Percentiles rank a stretch among this genome's conserved stretches.
Conservation (phyloP, 2,329 filamentous ascomycete species). For the Ilyonectria robusta region DNA sequence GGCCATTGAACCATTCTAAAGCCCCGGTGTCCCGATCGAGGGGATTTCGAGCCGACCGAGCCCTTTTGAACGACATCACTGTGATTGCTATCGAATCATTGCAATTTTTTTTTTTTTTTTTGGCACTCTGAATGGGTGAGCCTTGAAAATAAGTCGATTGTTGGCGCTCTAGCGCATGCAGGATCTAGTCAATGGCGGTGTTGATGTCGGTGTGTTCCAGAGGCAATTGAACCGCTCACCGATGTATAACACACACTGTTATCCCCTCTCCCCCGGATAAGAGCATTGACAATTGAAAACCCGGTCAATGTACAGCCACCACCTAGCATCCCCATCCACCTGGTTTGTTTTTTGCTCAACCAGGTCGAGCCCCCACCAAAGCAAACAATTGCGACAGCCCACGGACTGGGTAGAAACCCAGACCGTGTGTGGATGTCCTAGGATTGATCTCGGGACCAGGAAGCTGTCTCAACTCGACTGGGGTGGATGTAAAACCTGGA, state of each 20-base stretch:
- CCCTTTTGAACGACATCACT: background rate
- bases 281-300: background rate
- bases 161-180: background rate
- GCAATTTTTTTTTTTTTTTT: background rate
- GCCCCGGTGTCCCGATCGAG: background rate
- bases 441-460: background rate
- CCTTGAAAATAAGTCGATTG: background rate
- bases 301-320: background rate
- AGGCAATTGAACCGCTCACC: background rate
- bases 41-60: background rate
- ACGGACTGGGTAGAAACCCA: background rate
- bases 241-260: background rate
- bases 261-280: background rate
- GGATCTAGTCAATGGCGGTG: background rate
- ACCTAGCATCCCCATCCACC: background rate
- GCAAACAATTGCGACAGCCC: background rate
- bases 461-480: background rate
- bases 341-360: background rate
- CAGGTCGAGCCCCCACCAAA: background rate
- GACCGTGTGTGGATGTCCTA: background rate
- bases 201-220: background rate
- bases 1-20: slow-evolving; percentile 21
- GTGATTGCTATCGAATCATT: background rate
- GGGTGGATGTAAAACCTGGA: background rate
- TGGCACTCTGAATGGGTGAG: background rate